Percentiles rank a stretch among this genome's conserved stretches.
Conservation (phyloP, 2,329 filamentous ascomycete species). For the Cephalotrichum gorgonifer region DNA sequence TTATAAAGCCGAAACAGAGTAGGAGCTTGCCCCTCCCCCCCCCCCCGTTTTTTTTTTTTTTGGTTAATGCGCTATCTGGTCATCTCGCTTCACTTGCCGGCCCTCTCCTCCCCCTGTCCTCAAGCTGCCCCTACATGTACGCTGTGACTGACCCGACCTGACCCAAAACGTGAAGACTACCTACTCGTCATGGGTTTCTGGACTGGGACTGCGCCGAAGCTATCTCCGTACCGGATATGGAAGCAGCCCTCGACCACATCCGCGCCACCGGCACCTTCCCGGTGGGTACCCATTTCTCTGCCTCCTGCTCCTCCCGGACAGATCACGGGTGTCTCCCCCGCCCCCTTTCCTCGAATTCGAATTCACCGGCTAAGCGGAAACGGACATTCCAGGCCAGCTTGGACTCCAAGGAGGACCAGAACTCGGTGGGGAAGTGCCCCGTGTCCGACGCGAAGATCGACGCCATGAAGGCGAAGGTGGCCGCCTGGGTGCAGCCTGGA, state of each 20-base stretch:
- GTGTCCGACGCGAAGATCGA: conserved; percentile 36
- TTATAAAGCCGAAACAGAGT: conserved; percentile 71
- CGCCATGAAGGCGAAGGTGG: conserved; percentile 34
- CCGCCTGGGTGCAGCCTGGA: conserved; percentile 31
- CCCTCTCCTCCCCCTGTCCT: not conserved
- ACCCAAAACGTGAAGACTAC: conserved; percentile 4
- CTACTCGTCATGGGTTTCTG: conserved; percentile 41
- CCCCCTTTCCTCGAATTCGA: not conserved
- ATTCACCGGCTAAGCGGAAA: conserved; percentile 2
- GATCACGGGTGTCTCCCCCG: conserved; percentile 14
- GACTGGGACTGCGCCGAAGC: conserved; percentile 91
- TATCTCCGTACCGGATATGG: conserved; percentile 61
- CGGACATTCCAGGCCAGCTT: conserved; percentile 29
- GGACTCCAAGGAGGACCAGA: conserved; percentile 49
- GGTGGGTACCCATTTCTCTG: conserved; percentile 27
- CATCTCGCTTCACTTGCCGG: not conserved
- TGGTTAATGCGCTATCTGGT: not conserved
- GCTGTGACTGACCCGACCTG: not conserved
- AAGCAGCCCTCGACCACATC: conserved; percentile 59
- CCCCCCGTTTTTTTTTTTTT: not conserved
- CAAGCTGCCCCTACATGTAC: not conserved
- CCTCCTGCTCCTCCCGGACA: conserved; percentile 13
- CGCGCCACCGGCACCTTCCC: conserved; percentile 55
- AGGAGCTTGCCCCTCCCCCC: conserved; percentile 15
- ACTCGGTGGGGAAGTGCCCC: conserved; percentile 46